These are phyloP conservation scores for Pleurozium schreberi DNA, from an alignment of 225 moss, liverwort and hornwort genomes.

Conservation along the genomic window DNA sequence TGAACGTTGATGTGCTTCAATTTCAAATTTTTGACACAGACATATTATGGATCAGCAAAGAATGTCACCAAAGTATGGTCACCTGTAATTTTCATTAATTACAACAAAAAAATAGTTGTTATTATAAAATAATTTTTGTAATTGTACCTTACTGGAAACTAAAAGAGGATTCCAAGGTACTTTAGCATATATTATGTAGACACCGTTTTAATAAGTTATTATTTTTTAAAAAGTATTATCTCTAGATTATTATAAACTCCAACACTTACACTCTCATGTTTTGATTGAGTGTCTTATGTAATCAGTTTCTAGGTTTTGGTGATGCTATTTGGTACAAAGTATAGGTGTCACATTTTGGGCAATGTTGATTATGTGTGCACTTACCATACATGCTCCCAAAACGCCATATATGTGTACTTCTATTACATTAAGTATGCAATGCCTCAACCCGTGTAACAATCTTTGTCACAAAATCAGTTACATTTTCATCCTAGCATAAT, in stretches of 20 bases:
- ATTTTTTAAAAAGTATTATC: neutral
- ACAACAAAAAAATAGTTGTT: neutral
- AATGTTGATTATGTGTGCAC: neutral
- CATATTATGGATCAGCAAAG: neutral
- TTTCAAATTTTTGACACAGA: neutral
- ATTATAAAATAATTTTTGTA: neutral
- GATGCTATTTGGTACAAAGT: neutral
- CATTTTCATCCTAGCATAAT: fast-evolving
- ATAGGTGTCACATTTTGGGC: neutral
- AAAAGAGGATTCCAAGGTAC: neutral
- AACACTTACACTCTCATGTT: neutral
- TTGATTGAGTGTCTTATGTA: neutral
- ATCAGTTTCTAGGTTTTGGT: neutral
- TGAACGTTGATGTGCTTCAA: too few relatives aligned
- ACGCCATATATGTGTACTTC: too few relatives aligned
- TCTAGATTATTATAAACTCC: too few relatives aligned
- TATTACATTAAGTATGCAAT: neutral
- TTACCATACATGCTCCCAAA: neutral
- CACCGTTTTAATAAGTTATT: fast-evolving
- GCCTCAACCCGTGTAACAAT: too few relatives aligned
- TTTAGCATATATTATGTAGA: neutral
- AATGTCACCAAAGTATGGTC: neutral
- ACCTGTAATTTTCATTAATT: neutral
- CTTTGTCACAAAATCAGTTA: fast-evolving
- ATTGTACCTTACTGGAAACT: neutral